Evolutionary conservation across 2,329 filamentous ascomycete species (phyloP).

Genomic region (Teratosphaeria zuluensis): DNA sequence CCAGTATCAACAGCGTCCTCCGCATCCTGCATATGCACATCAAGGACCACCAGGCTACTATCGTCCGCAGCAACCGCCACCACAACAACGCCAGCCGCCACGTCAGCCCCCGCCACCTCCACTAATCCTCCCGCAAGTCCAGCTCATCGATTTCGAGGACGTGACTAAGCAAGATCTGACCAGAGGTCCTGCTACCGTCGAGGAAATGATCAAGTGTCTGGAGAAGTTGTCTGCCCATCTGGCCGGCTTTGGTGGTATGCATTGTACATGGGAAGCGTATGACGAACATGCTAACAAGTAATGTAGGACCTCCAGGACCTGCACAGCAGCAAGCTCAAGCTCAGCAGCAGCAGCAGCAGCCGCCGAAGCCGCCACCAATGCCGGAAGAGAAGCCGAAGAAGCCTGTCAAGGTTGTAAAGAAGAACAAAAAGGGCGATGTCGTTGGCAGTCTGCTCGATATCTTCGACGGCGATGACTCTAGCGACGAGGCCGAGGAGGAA

Average conservation of each 20-base stretch:
- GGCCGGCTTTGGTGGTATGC: slow-evolving; percentile 20
- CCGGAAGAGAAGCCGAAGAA: background rate
- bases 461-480: slow-evolving; percentile 13
- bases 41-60: background rate
- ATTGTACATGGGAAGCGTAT: slow-evolving; percentile 2
- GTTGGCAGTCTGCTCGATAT: slow-evolving; percentile 18
- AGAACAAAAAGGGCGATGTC: slow-evolving; percentile 1
- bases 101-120: background rate
- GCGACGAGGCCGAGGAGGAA: slow-evolving; percentile 12
- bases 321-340: background rate
- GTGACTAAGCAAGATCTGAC: slow-evolving; percentile 10
- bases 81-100: background rate
- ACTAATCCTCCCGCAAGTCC: slow-evolving; percentile 4
- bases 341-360: background rate
- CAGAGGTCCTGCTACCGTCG: slow-evolving; percentile 12
- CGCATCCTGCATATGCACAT: background rate
- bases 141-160: slow-evolving; percentile 10
- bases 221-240: slow-evolving; percentile 16
- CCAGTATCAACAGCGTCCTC: background rate
- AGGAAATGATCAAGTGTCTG: slow-evolving; percentile 18
- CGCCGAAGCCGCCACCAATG: slow-evolving; percentile 7
- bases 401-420: background rate
- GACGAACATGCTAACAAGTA: background rate
- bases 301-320: background rate
- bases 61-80: background rate